A percentile compares a stretch with the other conserved stretches of the same genome.
Evolutionary conservation across 2,329 filamentous ascomycete species (phyloP).

Genomic region (Nannizzia gypsea): DNA sequence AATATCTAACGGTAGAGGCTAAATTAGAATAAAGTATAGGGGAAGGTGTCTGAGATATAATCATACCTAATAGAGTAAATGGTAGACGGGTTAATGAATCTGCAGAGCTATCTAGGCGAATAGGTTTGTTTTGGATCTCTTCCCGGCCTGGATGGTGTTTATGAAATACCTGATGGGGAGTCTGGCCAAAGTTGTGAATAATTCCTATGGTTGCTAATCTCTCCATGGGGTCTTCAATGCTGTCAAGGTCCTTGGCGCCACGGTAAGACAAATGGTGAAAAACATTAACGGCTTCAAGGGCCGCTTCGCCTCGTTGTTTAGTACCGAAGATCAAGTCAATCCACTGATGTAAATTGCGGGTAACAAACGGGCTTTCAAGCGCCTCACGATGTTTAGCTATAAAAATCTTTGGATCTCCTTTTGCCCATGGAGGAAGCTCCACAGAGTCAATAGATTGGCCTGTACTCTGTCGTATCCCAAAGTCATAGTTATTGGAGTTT

Average conservation of each 20-base stretch:
- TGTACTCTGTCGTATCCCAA: constrained; percentile 72
- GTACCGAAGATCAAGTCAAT: constrained; percentile 90
- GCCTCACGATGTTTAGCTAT: constrained; percentile 93
- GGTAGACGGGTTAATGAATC: constrained; percentile 67
- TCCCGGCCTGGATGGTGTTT: constrained; percentile 70
- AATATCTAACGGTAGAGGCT: constrained; percentile 38
- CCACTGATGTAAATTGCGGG: constrained; percentile 80
- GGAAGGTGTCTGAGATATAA: background rate
- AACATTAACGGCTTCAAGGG: constrained; percentile 82
- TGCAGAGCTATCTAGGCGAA: constrained; percentile 64
- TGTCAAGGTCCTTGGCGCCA: constrained; percentile 83
- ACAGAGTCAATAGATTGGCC: constrained; percentile 74
- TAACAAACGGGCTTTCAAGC: constrained; percentile 85
- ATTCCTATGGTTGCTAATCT: constrained; percentile 82
- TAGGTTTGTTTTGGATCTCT: constrained; percentile 50
- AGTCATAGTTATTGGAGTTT: constrained; percentile 92
- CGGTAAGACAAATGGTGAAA: constrained; percentile 95
- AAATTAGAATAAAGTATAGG: background rate
- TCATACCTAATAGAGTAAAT: constrained; percentile 58
- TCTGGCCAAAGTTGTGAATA: constrained; percentile 98
- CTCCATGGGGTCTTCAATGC: constrained; percentile 78
- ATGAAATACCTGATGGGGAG: constrained; percentile 85
- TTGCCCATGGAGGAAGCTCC: constrained; percentile 86
- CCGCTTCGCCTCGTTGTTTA: constrained; percentile 88
- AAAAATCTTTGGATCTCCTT: constrained; percentile 90